Conservation (phyloP, 768 basidiomycete species). For the Boletus barrowsii region DNA sequence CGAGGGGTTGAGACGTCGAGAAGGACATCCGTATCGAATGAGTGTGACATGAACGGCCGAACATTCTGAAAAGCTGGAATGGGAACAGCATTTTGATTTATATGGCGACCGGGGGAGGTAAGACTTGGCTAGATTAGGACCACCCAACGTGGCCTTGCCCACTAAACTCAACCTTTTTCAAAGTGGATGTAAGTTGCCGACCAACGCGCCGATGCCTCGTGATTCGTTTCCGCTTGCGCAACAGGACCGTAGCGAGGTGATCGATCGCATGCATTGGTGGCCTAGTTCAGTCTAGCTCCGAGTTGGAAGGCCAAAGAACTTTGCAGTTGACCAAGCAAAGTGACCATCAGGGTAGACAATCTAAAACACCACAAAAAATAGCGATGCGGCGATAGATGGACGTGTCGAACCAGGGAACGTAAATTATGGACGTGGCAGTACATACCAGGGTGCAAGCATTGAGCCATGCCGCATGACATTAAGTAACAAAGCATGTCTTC, state of each 20-base stretch:
- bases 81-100: not conserved
- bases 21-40: too few relatives aligned
- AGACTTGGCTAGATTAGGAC: constrained; percentile 3
- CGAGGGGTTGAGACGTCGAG: too few relatives aligned
- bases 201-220: constrained; percentile 25
- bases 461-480: too few relatives aligned
- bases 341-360: not conserved
- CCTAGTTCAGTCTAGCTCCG: constrained; percentile 6
- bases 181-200: not conserved
- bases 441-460: too few relatives aligned
- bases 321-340: not conserved
- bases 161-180: not conserved
- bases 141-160: constrained; percentile 10
- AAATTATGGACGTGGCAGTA: too few relatives aligned
- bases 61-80: not conserved
- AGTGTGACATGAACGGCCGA: constrained; percentile 10
- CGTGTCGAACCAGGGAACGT: too few relatives aligned
- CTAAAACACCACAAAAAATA: not conserved
- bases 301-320: not conserved
- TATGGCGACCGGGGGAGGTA: constrained; percentile 15
- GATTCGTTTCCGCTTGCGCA: constrained; percentile 22
- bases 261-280: constrained; percentile 11
- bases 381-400: too few relatives aligned
- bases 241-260: constrained; percentile 4
- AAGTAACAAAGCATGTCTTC: too few relatives aligned